These are phyloP conservation scores for Centaurea solstitialis DNA, from an alignment of 129 eudicot genomes.

Conservation along the genomic window DNA sequence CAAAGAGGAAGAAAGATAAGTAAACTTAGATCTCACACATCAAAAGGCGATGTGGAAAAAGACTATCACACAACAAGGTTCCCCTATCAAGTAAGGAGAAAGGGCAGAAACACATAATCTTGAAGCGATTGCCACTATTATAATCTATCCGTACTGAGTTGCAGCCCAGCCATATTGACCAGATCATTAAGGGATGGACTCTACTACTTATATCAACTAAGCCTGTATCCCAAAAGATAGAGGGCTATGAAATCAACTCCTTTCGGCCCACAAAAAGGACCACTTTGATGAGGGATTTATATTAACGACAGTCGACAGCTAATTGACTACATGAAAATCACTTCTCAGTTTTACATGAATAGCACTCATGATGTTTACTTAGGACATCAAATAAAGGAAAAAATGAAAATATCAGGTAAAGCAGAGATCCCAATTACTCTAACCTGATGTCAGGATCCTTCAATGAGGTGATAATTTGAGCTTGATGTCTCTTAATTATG, in stretches of 20 bases:
- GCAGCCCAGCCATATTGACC: background rate
- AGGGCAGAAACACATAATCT: background rate
- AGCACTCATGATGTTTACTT: background rate
- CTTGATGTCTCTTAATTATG: slow-evolving; percentile 92
- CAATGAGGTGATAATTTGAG: slow-evolving; percentile 90
- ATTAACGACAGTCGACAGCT: background rate
- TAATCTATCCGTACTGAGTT: background rate
- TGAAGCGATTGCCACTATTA: background rate
- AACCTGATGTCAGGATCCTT: slow-evolving; percentile 99
- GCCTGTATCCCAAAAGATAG: background rate
- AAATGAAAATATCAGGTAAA: background rate
- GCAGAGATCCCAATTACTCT: background rate
- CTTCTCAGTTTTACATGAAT: background rate
- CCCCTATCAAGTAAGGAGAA: background rate
- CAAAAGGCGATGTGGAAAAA: slow-evolving; percentile 2
- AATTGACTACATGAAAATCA: background rate
- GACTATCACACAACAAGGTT: background rate
- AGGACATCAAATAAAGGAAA: background rate
- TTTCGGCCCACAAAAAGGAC: background rate
- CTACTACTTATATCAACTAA: background rate
- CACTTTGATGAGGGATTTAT: background rate
- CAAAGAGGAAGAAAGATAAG: background rate
- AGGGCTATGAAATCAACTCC: background rate
- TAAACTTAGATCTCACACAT: slow-evolving; percentile 4
- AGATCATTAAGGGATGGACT: background rate